Evolutionary conservation across 2,329 filamentous ascomycete species (phyloP), one percentile per base, ranked within the genome.

Genomic region (Phaeosphaeriaceae sp.): DNA sequence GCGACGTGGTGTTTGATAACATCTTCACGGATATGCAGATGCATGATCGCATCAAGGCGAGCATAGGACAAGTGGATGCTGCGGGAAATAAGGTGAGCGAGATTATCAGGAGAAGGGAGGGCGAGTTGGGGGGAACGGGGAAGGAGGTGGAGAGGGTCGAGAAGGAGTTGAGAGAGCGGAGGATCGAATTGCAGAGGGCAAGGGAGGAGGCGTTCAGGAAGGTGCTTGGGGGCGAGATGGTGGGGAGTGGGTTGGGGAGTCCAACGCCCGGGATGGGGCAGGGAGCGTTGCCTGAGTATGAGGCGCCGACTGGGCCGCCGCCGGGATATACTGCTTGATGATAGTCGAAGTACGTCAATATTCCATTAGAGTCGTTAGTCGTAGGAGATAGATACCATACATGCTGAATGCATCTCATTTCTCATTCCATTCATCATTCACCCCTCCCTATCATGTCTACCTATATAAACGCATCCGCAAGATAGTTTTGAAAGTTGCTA

Each of bases 1-100:
- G 76, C 7, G 83, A 86, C 58, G 76, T 86, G 2, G 76, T 86
- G n/a, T 85, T 86, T 62, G 82, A 86, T 64, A 85, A 85, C 50
- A 80, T 85, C 56, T 83, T 84, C 64, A 79, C 78, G 9, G 84
- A 86, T 56, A 80, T 83, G 75, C 77, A 78, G 2, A 84, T 85
- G 69, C 83, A 83, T 59, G 77, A 83, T 13, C 79, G 84, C 69
- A 83, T 87, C 58, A 81, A 83, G 64, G 68, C 76, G 17, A 81
- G 79, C 2, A 73, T 76, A 42, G 53, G 53, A 24, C 76, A 81
- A 53, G 57, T 75, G 7, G 57, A 69, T 15, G 51, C 50, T 1
- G 73, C 66, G 21, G 55, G 61, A 2, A 53, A 63, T 15, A 61
- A 53, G 20, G 67, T 67, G 57, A 73, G 80, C 2, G 62, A 77